Percentiles rank a stretch among this genome's conserved stretches.
These are phyloP conservation scores for Neurospora sp. DNA, from an alignment of 495 filamentous ascomycete species.

Conservation along the genomic window DNA sequence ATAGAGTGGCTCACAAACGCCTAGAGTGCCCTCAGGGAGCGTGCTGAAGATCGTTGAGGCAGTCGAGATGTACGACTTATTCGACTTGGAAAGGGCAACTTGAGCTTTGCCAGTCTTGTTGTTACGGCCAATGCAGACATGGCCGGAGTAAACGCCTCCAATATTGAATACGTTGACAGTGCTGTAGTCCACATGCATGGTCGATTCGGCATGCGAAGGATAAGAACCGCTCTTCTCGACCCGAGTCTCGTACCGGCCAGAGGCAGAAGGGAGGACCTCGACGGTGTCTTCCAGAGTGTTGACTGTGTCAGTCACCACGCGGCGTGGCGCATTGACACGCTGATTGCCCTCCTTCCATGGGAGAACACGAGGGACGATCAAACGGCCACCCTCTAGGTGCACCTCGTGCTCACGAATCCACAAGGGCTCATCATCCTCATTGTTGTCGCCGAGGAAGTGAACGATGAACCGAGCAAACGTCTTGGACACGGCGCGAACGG, in stretches of 20 bases:
- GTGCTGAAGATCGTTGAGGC: background rate
- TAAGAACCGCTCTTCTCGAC: background rate
- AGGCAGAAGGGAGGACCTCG: constrained; percentile 10
- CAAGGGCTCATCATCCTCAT: constrained; percentile 5
- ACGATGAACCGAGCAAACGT: constrained; percentile 20
- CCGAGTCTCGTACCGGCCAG: constrained; percentile 10
- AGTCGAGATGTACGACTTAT: constrained; percentile 20
- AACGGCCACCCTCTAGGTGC: constrained; percentile 18
- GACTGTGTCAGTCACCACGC: constrained; percentile 19
- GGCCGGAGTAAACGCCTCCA: background rate
- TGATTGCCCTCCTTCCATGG: constrained; percentile 29
- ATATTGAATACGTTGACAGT: constrained; percentile 17
- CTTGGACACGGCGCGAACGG: constrained; percentile 11
- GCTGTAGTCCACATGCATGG: constrained; percentile 31
- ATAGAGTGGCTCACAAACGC: constrained; percentile 1
- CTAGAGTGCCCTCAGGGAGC: background rate
- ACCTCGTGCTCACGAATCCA: constrained; percentile 30
- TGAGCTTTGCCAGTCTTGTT: constrained; percentile 8
- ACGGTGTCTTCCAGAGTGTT: constrained; percentile 22
- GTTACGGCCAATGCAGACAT: constrained; percentile 26
- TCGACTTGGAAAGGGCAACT: constrained; percentile 20
- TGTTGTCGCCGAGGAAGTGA: background rate
- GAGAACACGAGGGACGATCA: constrained; percentile 27
- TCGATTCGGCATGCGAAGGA: background rate
- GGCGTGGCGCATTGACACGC: constrained; percentile 26